A percentile compares a stretch with the other conserved stretches of the same genome.
These are phyloP conservation scores for Coemansia sp. DNA, from an alignment of 192 early-diverging fungal genomes.

Conservation along the genomic window DNA sequence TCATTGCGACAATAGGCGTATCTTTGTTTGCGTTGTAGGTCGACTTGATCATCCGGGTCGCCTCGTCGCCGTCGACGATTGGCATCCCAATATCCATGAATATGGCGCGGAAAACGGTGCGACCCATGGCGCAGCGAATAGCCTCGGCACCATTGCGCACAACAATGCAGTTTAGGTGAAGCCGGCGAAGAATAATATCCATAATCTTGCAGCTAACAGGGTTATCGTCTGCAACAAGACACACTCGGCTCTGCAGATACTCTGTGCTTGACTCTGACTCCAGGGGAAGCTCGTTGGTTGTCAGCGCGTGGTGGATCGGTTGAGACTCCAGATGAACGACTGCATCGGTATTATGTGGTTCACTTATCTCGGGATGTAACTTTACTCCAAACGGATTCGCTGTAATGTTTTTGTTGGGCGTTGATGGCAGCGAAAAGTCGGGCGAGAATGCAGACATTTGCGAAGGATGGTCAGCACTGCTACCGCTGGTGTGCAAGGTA, in stretches of 20 bases:
- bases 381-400: no score
- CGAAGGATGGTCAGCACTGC: neutral
- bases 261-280: conserved; percentile 5
- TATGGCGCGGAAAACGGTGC: conserved; percentile 87
- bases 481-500: no score
- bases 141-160: conserved; percentile 91
- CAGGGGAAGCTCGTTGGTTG: conserved; percentile 1
- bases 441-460: neutral
- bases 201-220: conserved; percentile 85
- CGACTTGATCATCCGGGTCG: conserved; percentile 92
- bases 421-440: neutral
- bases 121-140: conserved; percentile 82
- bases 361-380: no score
- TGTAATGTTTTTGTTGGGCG: neutral
- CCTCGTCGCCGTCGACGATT: conserved; percentile 90
- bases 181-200: conserved; percentile 76
- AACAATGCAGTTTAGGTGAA: conserved; percentile 78
- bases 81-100: conserved; percentile 95
- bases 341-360: neutral
- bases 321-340: neutral
- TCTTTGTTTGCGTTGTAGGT: conserved; percentile 81
- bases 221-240: conserved; percentile 89
- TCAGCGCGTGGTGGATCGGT: neutral
- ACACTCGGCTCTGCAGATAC: conserved; percentile 48
- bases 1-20: conserved; percentile 81